phyloP scores from a whole-genome alignment of 106 monocot genomes.

The Gastrodia elata region DNA sequence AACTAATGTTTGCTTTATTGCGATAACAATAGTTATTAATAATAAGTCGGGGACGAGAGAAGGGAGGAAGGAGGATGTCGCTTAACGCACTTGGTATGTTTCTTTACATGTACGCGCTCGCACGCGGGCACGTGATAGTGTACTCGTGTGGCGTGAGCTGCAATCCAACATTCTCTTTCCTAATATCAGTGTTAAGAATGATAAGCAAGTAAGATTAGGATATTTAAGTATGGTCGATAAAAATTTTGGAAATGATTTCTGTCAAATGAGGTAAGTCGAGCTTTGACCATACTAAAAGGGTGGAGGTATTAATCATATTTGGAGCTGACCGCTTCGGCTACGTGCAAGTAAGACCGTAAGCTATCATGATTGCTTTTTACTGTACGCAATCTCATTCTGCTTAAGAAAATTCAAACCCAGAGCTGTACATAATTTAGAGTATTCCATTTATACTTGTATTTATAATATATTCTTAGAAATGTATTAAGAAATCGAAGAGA shows the following conservation, averaged over 20 bases:
- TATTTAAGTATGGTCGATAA: background rate
- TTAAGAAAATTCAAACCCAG: too few species aligned
- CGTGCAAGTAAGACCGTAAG: slow-evolving; percentile 1
- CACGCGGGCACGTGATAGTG: slow-evolving; percentile 6
- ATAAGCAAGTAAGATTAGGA: background rate
- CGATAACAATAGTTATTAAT: background rate
- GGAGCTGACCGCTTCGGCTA: background rate
- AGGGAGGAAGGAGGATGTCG: background rate
- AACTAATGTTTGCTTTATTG: background rate
- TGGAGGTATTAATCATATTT: background rate
- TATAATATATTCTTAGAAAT: too few species aligned
- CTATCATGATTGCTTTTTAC: background rate
- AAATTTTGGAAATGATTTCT: background rate
- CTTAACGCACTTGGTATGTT: slow-evolving; percentile 1
- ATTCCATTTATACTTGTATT: too few species aligned
- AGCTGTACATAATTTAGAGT: too few species aligned
- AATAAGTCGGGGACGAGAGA: background rate
- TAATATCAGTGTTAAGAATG: background rate
- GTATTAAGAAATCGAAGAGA: too few species aligned
- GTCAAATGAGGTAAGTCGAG: background rate
- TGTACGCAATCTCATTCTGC: background rate
- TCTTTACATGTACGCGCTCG: background rate
- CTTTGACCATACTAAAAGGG: background rate
- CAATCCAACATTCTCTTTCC: slow-evolving; percentile 2
- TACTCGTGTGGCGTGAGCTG: slow-evolving; percentile 7